Evolutionary conservation across 805 yeast genomes (phyloP), one percentile per base, ranked within the genome.

Genomic region (Starmerella apicola): DNA sequence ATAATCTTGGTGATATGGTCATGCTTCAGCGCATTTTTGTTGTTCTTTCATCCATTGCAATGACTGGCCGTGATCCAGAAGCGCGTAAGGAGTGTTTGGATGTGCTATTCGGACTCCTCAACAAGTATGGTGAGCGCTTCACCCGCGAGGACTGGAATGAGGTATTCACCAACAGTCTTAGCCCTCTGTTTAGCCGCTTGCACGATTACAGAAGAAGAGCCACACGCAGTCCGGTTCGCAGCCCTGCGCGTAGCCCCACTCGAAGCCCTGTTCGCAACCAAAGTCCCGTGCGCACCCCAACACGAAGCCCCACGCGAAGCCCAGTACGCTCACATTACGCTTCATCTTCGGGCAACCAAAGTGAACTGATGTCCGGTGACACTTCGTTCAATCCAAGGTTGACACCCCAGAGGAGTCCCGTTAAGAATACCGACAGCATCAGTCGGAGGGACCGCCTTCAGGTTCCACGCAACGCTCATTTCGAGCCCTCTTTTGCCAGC

Each of bases 31-130:
- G 29, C 17, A 68, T 88, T n/a, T 60, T 91, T 46, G 74, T 70
- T 46, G 81, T 93, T 12, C 81, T 84, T 61, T 83, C 85, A 55
- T 85, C 82, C 45, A 79, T 88, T 6, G 82, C 86, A 24, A 83
- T 86, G 94, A 77, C 78, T 1, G 95, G 95, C 3, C 85, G 79
- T 41, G 99, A 91, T 59, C 65, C 91, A 36, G 99, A 91, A 60
- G 95, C 86, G 3, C 72, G 99, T 53, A 81, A 96, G 0, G 69
- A 83, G 40, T 94, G 96, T 0, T 66, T 91, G 53, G 80, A 77
- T 46, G 76, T 71, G 51, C 68, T 88, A 64, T 93, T 91, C 61
- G 91, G 82, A 49, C 70, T 82, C 3, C 63, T 91, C 42, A 78
- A 77, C 38, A 77, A 77, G 42, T 76, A 80, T 54, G 98, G 98